Conservation (phyloP, 257 asterid genomes). For the Galeopsis tetrahit region DNA sequence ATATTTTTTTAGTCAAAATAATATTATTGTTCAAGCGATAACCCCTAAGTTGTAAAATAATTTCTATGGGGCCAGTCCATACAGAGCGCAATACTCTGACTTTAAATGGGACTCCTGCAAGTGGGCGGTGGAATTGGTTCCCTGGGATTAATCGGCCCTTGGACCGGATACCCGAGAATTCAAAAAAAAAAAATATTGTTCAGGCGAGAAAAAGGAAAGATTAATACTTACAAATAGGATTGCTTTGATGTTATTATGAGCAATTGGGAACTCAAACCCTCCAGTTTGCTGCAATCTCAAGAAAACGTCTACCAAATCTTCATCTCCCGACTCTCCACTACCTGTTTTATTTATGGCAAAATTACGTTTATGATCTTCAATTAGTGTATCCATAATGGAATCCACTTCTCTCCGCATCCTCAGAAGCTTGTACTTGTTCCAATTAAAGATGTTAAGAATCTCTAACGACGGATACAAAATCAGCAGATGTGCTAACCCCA, state of each 20-base stretch:
- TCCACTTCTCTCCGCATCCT: constrained; percentile 6
- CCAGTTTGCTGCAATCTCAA: constrained; percentile 27
- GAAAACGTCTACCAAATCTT: constrained; percentile 35
- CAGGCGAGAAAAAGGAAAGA: too few relatives aligned
- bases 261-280: constrained; percentile 22
- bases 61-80: too few relatives aligned
- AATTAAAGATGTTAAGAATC: constrained; percentile 6
- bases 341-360: too few relatives aligned
- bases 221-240: constrained; percentile 29
- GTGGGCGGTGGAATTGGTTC: too few relatives aligned
- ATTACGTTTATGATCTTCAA: constrained; percentile 26
- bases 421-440: constrained; percentile 8
- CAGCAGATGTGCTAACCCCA: neutral
- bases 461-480: constrained; percentile 27
- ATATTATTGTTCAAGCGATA: too few relatives aligned
- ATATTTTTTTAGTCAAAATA: too few relatives aligned
- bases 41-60: too few relatives aligned
- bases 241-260: constrained; percentile 36
- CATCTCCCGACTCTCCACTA: constrained; percentile 30
- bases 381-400: neutral
- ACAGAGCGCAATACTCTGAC: too few relatives aligned
- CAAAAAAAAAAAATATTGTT: neutral
- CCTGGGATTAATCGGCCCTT: too few relatives aligned
- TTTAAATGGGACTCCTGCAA: too few relatives aligned
- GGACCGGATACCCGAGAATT: too few relatives aligned